A percentile compares a stretch with the other conserved stretches of the same genome.
phyloP scores from a whole-genome alignment of 225 moss, liverwort and hornwort species.

The Bryoerythrophyllum caledonicum region DNA sequence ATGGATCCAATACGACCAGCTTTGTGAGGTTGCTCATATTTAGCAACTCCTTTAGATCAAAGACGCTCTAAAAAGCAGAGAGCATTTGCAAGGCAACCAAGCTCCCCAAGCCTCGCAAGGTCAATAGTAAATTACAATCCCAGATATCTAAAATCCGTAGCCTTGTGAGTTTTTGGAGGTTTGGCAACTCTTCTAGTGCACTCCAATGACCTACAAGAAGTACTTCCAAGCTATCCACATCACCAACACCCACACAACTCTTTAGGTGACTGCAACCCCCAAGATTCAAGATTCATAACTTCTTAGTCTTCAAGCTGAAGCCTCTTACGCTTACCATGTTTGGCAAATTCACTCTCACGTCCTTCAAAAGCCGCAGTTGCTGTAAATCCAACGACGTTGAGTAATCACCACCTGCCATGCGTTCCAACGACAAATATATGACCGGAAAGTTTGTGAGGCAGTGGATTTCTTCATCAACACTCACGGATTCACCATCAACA shows the following conservation, averaged over 20 bases:
- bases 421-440: neutral
- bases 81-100: neutral
- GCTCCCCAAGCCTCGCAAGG: neutral
- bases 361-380: neutral
- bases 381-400: neutral
- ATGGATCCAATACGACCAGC: too few relatives aligned
- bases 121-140: rapidly evolving
- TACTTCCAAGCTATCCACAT: neutral
- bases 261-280: rapidly evolving
- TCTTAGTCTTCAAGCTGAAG: neutral
- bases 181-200: neutral
- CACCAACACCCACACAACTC: neutral
- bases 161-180: neutral
- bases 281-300: neutral
- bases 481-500: neutral
- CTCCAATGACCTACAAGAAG: rapidly evolving
- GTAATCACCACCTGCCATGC: too few relatives aligned
- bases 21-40: too few relatives aligned
- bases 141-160: neutral
- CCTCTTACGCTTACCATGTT: neutral
- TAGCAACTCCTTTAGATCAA: too few relatives aligned
- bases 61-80: too few relatives aligned
- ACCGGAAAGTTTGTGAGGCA: neutral
- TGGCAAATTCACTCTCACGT: rapidly evolving
- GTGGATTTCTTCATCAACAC: neutral